Conservation (phyloP, 176 grass and related monocot genomes). For the Leersia perrieri region DNA sequence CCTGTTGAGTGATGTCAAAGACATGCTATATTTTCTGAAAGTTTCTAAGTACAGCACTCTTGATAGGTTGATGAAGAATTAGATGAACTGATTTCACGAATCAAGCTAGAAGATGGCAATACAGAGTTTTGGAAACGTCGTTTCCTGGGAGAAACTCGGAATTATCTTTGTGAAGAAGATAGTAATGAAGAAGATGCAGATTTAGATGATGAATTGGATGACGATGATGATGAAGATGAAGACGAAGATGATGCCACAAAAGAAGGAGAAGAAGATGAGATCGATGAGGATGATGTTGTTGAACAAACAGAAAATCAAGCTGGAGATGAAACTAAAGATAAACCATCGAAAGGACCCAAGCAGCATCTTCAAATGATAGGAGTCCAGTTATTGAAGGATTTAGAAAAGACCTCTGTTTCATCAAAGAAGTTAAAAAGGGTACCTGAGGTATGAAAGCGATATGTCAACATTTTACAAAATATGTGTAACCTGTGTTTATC, state of each 20-base stretch:
- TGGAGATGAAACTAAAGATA: constrained; percentile 62
- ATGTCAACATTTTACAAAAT: not conserved
- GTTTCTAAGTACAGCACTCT: constrained; percentile 18
- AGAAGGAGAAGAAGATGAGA: constrained; percentile 87
- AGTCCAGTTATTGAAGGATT: constrained; percentile 81
- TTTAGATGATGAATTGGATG: constrained; percentile 53
- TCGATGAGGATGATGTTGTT: constrained; percentile 74
- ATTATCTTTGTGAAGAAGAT: constrained; percentile 56
- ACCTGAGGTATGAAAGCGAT: constrained; percentile 47
- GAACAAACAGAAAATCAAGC: constrained; percentile 61
- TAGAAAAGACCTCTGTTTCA: constrained; percentile 56
- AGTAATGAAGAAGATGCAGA: constrained; percentile 46
- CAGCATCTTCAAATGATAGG: constrained; percentile 88
- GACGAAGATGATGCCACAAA: constrained; percentile 47
- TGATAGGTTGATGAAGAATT: constrained; percentile 79
- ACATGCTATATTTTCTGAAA: constrained; percentile 10
- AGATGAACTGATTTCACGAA: constrained; percentile 85
- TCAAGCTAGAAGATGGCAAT: constrained; percentile 91
- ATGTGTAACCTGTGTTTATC: constrained; percentile 16
- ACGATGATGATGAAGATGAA: constrained; percentile 43
- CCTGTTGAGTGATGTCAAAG: not conserved
- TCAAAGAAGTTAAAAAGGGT: constrained; percentile 62
- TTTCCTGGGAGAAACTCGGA: constrained; percentile 86
- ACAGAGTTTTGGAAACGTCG: constrained; percentile 92
- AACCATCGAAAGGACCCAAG: constrained; percentile 55